phyloP scores from a whole-genome alignment of 2,329 filamentous ascomycete species.

The Aspergillus pseudonomiae region DNA sequence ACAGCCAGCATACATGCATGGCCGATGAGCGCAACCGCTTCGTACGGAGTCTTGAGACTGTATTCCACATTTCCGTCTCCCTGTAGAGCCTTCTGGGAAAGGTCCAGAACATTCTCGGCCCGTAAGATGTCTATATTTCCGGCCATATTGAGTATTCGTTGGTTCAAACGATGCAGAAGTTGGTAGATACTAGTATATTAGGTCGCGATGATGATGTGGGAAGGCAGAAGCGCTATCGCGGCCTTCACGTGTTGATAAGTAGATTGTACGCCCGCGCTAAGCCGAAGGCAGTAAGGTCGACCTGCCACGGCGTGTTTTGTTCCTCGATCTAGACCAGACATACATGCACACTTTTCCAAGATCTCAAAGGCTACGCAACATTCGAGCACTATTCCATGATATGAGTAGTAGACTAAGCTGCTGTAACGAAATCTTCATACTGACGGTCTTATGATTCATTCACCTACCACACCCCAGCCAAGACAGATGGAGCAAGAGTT shows the following conservation, averaged over 20 bases:
- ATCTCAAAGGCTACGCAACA: too few species aligned
- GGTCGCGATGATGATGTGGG: neutral
- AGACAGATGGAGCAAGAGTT: neutral
- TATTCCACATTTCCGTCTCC: constrained; percentile 28
- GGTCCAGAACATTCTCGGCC: constrained; percentile 33
- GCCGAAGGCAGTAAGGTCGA: neutral
- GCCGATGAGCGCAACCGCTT: constrained; percentile 79
- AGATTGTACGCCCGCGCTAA: neutral
- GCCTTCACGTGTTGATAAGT: neutral
- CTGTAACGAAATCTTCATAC: neutral
- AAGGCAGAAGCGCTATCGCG: constrained; percentile 2
- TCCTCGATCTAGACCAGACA: too few species aligned
- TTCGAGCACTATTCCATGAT: neutral
- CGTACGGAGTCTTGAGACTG: constrained; percentile 59
- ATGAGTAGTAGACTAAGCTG: neutral
- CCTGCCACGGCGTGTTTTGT: neutral
- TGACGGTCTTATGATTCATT: neutral
- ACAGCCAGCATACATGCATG: constrained; percentile 82
- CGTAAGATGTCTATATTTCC: constrained; percentile 29
- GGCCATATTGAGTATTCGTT: constrained; percentile 12
- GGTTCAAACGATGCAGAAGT: neutral
- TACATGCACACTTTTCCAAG: too few species aligned
- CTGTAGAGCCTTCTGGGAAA: constrained; percentile 36
- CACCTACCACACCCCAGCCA: neutral
- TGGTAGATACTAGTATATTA: neutral